phyloP scores from a whole-genome alignment of 164 flowering plant genomes.

The Malania oleifera region DNA sequence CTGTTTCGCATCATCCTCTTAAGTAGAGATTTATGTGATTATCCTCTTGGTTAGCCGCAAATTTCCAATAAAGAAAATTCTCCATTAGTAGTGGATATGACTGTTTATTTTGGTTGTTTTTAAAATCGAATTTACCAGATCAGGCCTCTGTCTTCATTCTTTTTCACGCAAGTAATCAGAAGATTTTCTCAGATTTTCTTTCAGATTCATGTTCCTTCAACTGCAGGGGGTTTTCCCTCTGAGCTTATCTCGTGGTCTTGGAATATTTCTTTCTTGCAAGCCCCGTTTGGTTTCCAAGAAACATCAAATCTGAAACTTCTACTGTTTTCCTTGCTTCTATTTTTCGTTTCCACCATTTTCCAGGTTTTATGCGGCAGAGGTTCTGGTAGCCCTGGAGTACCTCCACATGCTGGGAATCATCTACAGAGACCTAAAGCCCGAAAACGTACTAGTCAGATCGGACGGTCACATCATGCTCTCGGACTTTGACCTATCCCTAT shows the following conservation, averaged over 20 bases:
- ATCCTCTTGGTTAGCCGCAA: conserved; percentile 16
- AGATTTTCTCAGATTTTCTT: not conserved
- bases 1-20: no score
- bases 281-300: not conserved
- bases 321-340: no score
- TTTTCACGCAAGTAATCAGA: conserved; percentile 18
- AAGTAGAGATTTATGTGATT: no score
- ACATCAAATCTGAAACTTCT: not conserved
- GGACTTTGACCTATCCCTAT: conserved; percentile 77
- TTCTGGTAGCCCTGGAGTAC: conserved; percentile 80
- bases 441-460: conserved; percentile 72
- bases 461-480: conserved; percentile 97
- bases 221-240: not conserved
- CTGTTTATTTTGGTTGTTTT: conserved; percentile 3
- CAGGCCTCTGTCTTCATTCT: conserved; percentile 6
- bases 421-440: conserved; percentile 88
- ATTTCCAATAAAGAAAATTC: conserved; percentile 9
- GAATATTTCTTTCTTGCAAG: no score
- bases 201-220: not conserved
- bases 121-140: conserved; percentile 12
- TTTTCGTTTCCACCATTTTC: conserved; percentile 1
- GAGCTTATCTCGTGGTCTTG: no score
- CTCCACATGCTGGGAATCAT: conserved; percentile 89
- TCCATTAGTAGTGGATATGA: not conserved
- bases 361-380: conserved; percentile 92